These are phyloP conservation scores for Pleurotus platypus DNA, from an alignment of 768 basidiomycete species.

Conservation along the genomic window DNA sequence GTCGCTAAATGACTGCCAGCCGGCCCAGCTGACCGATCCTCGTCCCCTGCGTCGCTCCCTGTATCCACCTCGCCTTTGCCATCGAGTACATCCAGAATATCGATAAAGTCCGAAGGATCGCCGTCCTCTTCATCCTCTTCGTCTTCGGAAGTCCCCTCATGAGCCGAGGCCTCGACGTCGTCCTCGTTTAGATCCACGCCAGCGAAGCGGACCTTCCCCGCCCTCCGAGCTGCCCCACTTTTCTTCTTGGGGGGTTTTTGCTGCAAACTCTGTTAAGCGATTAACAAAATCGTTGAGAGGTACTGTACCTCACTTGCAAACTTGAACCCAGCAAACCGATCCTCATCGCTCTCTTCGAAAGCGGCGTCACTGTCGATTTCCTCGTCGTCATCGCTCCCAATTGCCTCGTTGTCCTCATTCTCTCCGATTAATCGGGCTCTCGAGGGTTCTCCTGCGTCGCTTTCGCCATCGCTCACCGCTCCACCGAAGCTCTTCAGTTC, in stretches of 20 bases:
- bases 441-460: background rate
- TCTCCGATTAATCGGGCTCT: constrained; percentile 49
- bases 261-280: background rate
- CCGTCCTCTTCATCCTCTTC: constrained; percentile 33
- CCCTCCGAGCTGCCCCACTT: constrained; percentile 12
- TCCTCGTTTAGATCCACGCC: constrained; percentile 50
- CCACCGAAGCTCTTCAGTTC: background rate
- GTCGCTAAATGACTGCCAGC: constrained; percentile 9
- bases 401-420: constrained; percentile 44
- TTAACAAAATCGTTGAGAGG: constrained; percentile 8
- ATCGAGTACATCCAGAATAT: constrained; percentile 15
- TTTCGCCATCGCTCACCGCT: background rate
- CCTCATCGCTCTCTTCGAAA: constrained; percentile 79
- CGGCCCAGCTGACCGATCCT: constrained; percentile 16
- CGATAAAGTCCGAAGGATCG: constrained; percentile 44
- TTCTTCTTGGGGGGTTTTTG: constrained; percentile 22
- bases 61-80: constrained; percentile 43
- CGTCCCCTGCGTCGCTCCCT: constrained; percentile 32
- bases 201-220: constrained; percentile 34
- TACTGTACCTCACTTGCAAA: constrained; percentile 40
- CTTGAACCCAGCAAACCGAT: constrained; percentile 63
- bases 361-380: constrained; percentile 84
- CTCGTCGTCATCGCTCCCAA: constrained; percentile 75
- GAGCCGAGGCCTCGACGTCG: no score
- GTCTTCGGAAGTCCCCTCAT: no score